Evolutionary conservation across 257 asterid species (phyloP), one percentile per base, ranked within the genome.

Genomic region (Plantago major): DNA sequence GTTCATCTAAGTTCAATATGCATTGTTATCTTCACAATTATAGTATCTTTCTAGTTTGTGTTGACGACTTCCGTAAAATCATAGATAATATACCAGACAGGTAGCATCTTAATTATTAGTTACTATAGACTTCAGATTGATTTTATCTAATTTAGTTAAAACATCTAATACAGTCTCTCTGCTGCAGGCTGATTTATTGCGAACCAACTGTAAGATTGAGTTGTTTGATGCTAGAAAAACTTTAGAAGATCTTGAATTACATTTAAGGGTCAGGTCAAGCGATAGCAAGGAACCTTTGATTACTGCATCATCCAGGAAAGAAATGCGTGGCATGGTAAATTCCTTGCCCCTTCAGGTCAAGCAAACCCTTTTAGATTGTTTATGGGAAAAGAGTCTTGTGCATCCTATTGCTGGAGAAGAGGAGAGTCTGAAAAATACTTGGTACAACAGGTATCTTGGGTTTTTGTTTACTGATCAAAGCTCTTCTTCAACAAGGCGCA

Each of bases 151-250:
- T 22, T 22, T 22, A 22, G 26, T 22, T 22, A 22, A 22, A 22
- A 22, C 26, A 22, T 73, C 62, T 62, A 66, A 68, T 73, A 45
- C 44, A 51, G 61, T 26, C 74, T 77, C 54, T 60, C 4, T 56
- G 40, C 65, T 82, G 82, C 94, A 90, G 96, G 96, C 84, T 63
- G 91, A 80, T 42, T 67, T 84, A 51, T 51, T 85, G 65, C 72
- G 70, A 80, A 61, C 62, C 33, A 76, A 76, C 46, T 90, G 97
- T 72, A 67, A 67, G 74, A 72, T 62, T 43, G 93, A 88, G 71
- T 73, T 88, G 71, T 56, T 70, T 43, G 76, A 46, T 67, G 75
- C 79, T 69, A 77, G 72, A 67, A 71, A 66, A 56, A 74, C 68
- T 64, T 65, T 82, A 71, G 72, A 69, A 66, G 82, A 79, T 65